Evolutionary conservation across 2,329 filamentous ascomycete genomes (phyloP).

Genomic region (Diaporthe sp.): DNA sequence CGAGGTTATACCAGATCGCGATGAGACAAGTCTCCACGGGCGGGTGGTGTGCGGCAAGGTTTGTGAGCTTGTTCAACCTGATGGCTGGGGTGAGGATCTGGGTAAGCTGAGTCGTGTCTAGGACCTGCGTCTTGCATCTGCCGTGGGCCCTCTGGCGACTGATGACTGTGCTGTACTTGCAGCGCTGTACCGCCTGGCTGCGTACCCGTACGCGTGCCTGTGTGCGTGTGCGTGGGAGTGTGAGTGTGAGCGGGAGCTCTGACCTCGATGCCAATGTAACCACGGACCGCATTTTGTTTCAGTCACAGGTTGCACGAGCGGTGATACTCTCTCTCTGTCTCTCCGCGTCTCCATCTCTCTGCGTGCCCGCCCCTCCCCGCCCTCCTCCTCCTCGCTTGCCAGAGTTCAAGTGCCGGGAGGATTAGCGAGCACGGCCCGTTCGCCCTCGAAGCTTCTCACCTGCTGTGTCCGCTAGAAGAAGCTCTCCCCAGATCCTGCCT

Average conservation of each 20-base stretch:
- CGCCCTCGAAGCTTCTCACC: slow-evolving; percentile 28
- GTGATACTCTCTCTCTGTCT: not conserved
- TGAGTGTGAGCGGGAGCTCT: slow-evolving; percentile 17
- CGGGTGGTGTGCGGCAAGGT: slow-evolving; percentile 18
- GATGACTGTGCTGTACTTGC: not conserved
- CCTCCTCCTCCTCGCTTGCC: not conserved
- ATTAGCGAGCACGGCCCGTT: not conserved
- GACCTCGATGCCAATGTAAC: slow-evolving; percentile 27
- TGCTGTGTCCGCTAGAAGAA: not conserved
- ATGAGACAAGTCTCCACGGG: slow-evolving; percentile 23
- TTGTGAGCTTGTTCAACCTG: slow-evolving; percentile 17
- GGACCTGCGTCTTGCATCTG: slow-evolving; percentile 19
- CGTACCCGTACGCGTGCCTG: slow-evolving; percentile 3
- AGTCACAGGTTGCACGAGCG: slow-evolving; percentile 30
- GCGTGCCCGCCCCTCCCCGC: not conserved
- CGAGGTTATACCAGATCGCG: slow-evolving; percentile 37
- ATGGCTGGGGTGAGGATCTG: slow-evolving; percentile 18
- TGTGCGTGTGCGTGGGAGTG: not conserved
- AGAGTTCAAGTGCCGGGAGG: slow-evolving; percentile 26
- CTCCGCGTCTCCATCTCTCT: not conserved
- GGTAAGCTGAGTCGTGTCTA: slow-evolving; percentile 31
- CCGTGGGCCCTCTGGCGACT: slow-evolving; percentile 1
- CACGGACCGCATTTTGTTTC: slow-evolving; percentile 31
- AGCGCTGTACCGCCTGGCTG: slow-evolving; percentile 12
- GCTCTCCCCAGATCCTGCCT: slow-evolving; percentile 7